Conservation (phyloP, 2,329 filamentous ascomycete species). For the Trichoderma koningiopsis region DNA sequence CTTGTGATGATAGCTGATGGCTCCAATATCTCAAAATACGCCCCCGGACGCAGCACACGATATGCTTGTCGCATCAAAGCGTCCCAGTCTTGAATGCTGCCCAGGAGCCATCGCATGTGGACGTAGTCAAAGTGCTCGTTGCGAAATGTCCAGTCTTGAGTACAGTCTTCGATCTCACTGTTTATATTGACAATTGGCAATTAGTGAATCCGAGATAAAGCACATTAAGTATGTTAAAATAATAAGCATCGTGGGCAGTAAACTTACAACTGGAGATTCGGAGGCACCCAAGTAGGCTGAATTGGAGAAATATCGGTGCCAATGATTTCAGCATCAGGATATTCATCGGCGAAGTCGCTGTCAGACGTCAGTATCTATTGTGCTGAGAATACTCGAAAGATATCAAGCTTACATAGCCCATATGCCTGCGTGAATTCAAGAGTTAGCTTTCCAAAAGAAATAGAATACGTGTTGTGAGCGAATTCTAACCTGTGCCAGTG, state of each 20-base stretch:
- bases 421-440: slow-evolving; percentile 8
- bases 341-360: slow-evolving; percentile 52
- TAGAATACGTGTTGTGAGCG: background rate
- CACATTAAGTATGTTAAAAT: slow-evolving; percentile 30
- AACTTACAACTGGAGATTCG: slow-evolving; percentile 25
- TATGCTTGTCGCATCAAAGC: slow-evolving; percentile 54
- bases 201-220: slow-evolving; percentile 30
- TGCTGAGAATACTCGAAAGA: slow-evolving; percentile 38
- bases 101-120: slow-evolving; percentile 59
- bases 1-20: slow-evolving; percentile 33
- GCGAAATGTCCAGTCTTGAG: slow-evolving; percentile 36
- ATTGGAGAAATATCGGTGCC: slow-evolving; percentile 61
- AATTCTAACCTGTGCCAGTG: slow-evolving; percentile 30
- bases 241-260: background rate
- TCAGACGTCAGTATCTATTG: slow-evolving; percentile 49
- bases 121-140: slow-evolving; percentile 57
- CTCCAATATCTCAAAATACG: slow-evolving; percentile 43
- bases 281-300: slow-evolving; percentile 53
- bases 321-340: slow-evolving; percentile 47
- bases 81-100: slow-evolving; percentile 59
- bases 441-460: background rate
- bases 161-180: slow-evolving; percentile 39
- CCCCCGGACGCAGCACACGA: slow-evolving; percentile 59
- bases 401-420: slow-evolving; percentile 26
- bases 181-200: background rate